These are phyloP conservation scores for Talaromyces stipitatus DNA, from an alignment of 495 filamentous ascomycete species.

Conservation along the genomic window DNA sequence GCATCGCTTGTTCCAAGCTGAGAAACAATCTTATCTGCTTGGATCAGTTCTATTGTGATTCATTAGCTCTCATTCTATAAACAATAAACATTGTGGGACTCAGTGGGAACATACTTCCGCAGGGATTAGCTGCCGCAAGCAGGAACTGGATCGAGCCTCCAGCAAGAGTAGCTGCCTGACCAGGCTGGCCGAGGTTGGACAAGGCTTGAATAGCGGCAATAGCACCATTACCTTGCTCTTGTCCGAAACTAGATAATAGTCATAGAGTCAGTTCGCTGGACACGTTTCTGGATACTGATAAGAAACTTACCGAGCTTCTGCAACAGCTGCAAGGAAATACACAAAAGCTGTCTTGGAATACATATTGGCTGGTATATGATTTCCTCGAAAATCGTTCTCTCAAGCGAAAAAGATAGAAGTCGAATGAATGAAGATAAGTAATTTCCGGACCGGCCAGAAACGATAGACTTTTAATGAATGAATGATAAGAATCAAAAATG, in stretches of 20 bases:
- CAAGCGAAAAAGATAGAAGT: not conserved
- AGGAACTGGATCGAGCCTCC: not conserved
- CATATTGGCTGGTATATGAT: not conserved
- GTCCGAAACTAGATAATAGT: not conserved
- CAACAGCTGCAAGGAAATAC: not conserved
- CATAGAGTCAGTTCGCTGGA: not conserved
- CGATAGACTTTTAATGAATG: not conserved
- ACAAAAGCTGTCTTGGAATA: not conserved
- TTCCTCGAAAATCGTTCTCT: not conserved
- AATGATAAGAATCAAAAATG: not conserved
- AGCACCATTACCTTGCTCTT: not conserved
- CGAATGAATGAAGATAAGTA: not conserved
- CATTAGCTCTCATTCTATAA: not conserved
- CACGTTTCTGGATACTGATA: not conserved
- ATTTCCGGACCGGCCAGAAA: constrained; percentile 1
- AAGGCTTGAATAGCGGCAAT: not conserved
- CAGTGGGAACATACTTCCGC: not conserved
- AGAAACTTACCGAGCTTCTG: not conserved
- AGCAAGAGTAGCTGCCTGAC: not conserved
- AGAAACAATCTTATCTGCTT: not conserved
- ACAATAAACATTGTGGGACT: not conserved
- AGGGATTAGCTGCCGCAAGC: not conserved
- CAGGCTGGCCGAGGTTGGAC: not conserved
- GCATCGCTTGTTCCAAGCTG: not conserved
- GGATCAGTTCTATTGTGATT: not conserved